Percentiles rank a stretch among this genome's conserved stretches.
Evolutionary conservation across 768 basidiomycete species (phyloP).

Genomic region (Pholiota conissans): DNA sequence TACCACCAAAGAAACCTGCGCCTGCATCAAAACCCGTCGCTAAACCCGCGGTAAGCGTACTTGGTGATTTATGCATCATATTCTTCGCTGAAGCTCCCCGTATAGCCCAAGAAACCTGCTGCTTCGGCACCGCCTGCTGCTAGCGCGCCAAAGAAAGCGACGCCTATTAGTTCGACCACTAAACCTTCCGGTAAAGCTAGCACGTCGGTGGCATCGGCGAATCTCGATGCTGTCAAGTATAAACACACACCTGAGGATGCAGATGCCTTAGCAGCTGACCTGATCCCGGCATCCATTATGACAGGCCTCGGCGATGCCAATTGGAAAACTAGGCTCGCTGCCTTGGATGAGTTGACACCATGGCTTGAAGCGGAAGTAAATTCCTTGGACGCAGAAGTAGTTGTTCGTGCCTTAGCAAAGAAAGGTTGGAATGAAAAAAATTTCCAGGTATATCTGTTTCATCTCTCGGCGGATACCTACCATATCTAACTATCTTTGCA

Average conservation of each 20-base stretch:
- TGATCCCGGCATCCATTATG: slow-evolving; percentile 70
- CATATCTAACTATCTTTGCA: slow-evolving; percentile 28
- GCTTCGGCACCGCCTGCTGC: slow-evolving; percentile 32
- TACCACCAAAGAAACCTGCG: slow-evolving; percentile 42
- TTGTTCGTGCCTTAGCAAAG: slow-evolving; percentile 86
- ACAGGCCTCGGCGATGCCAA: slow-evolving; percentile 81
- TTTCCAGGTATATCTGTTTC: slow-evolving; percentile 67
- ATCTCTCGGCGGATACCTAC: slow-evolving; percentile 1
- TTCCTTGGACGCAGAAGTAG: slow-evolving; percentile 80
- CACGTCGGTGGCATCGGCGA: slow-evolving; percentile 47
- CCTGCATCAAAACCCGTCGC: slow-evolving; percentile 44
- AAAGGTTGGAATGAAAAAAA: slow-evolving; percentile 99
- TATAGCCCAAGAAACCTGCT: slow-evolving; percentile 52
- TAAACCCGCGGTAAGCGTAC: slow-evolving; percentile 50
- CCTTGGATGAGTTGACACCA: slow-evolving; percentile 77
- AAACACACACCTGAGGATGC: slow-evolving; percentile 92
- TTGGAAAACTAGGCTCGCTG: slow-evolving; percentile 91
- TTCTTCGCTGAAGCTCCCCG: not conserved
- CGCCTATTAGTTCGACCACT: slow-evolving; percentile 33
- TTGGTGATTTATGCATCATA: not conserved
- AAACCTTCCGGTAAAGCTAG: slow-evolving; percentile 55
- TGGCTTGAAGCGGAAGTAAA: slow-evolving; percentile 78
- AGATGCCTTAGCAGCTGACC: slow-evolving; percentile 69
- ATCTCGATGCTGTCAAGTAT: slow-evolving; percentile 86
- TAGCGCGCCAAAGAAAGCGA: slow-evolving; percentile 44